phyloP scores from a whole-genome alignment of 2,329 filamentous ascomycete species.

The Cladorrhinum sp. region DNA sequence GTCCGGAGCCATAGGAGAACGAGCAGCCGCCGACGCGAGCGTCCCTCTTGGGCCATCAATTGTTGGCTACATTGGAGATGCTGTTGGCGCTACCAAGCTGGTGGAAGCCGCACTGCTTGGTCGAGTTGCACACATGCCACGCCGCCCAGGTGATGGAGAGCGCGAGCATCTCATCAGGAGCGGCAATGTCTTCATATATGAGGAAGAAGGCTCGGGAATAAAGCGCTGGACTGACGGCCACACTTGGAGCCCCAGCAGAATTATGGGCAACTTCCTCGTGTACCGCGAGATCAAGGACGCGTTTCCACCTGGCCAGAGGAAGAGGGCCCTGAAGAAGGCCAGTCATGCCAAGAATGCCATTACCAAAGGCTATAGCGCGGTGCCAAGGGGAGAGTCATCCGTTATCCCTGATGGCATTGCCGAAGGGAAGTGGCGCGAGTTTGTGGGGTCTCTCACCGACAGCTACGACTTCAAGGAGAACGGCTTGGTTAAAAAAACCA shows the following conservation, averaged over 20 bases:
- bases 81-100: slow-evolving; percentile 72
- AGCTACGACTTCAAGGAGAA: slow-evolving; percentile 82
- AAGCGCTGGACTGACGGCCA: slow-evolving; percentile 93
- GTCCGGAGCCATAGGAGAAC: slow-evolving; percentile 59
- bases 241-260: slow-evolving; percentile 85
- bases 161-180: slow-evolving; percentile 73
- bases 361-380: not conserved
- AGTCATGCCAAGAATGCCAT: slow-evolving; percentile 12
- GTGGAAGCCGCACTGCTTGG: slow-evolving; percentile 77
- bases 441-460: slow-evolving; percentile 83
- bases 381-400: slow-evolving; percentile 27
- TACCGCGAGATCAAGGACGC: slow-evolving; percentile 78
- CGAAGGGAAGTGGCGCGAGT: slow-evolving; percentile 36
- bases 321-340: slow-evolving; percentile 66
- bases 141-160: slow-evolving; percentile 83
- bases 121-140: slow-evolving; percentile 69
- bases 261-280: slow-evolving; percentile 79
- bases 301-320: slow-evolving; percentile 81
- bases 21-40: not conserved
- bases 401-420: not conserved
- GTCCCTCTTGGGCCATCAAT: not conserved
- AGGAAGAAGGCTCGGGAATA: slow-evolving; percentile 85
- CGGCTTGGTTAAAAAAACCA: slow-evolving; percentile 88
- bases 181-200: slow-evolving; percentile 87
- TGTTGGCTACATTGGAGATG: slow-evolving; percentile 63